A percentile compares a stretch with the other conserved stretches of the same genome.
These are phyloP conservation scores for Phytophthora melonis DNA, from an alignment of 352 stramenopile genomes.

Conservation along the genomic window DNA sequence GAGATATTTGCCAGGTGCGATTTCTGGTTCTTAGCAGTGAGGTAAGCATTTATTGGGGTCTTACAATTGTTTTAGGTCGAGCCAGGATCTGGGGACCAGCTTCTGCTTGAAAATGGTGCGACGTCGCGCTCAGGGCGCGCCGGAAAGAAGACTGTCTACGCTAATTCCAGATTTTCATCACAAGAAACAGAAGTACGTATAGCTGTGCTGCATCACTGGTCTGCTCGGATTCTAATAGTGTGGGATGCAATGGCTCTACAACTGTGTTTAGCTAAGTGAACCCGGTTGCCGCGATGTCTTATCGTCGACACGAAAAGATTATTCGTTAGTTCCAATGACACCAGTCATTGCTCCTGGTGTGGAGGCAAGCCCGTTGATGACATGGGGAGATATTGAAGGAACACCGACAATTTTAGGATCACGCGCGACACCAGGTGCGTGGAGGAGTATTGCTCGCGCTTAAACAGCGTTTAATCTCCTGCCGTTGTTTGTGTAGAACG, in stretches of 20 bases:
- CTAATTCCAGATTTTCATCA: constrained; percentile 75
- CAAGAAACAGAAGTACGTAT: constrained; percentile 34
- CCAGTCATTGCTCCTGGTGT: constrained; percentile 76
- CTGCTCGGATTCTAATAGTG: background rate
- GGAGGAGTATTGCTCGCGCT: background rate
- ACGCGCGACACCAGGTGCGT: constrained; percentile 50
- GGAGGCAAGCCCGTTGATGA: constrained; percentile 84
- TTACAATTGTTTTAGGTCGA: constrained; percentile 34
- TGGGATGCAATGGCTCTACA: constrained; percentile 1
- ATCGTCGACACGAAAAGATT: constrained; percentile 35
- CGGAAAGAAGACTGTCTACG: constrained; percentile 69
- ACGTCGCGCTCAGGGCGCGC: constrained; percentile 32
- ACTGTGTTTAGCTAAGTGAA: constrained; percentile 1
- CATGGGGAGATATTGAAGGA: constrained; percentile 86
- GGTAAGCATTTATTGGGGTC: background rate
- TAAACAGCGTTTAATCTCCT: background rate
- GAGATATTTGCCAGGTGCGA: constrained; percentile 71
- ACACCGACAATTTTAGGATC: constrained; percentile 72
- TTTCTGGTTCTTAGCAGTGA: background rate
- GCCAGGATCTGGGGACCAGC: constrained; percentile 10
- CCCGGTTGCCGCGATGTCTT: constrained; percentile 2
- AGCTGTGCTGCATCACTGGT: background rate
- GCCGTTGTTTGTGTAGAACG: constrained; percentile 34
- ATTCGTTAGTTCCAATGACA: constrained; percentile 80
- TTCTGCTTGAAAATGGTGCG: constrained; percentile 59